phyloP scores from a whole-genome alignment of 202 grass and related monocot species.

The Bolboschoenoplectus hybrid region DNA sequence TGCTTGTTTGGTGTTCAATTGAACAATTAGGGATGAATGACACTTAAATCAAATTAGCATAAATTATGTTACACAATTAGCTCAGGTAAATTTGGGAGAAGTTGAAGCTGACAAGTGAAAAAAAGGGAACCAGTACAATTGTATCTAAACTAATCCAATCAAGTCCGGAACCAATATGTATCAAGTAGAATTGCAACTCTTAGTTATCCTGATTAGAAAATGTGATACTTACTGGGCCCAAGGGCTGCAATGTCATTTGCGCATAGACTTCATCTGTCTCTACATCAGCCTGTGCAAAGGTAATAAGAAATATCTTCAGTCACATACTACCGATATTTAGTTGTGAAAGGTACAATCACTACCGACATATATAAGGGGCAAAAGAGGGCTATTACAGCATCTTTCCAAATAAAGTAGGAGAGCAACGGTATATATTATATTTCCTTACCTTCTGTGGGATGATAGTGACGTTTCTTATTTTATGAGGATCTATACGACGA shows the following conservation, averaged over 20 bases:
- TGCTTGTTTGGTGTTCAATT: slow-evolving; percentile 2
- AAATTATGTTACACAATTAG: background rate
- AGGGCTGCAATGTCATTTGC: slow-evolving; percentile 93
- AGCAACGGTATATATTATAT: background rate
- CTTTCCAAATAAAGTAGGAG: slow-evolving; percentile 9
- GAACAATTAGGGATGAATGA: slow-evolving; percentile 2
- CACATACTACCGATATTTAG: slow-evolving; percentile 5
- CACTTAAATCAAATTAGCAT: background rate
- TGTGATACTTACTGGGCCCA: slow-evolving; percentile 63
- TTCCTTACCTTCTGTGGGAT: background rate
- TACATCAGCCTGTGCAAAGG: slow-evolving; percentile 70
- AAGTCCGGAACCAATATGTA: slow-evolving; percentile 18
- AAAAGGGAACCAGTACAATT: background rate
- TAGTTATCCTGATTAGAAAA: background rate
- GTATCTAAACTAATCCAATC: background rate
- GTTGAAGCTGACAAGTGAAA: background rate
- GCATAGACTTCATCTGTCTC: slow-evolving; percentile 99
- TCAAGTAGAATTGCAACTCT: background rate
- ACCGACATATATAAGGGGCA: background rate
- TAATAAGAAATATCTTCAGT: slow-evolving; percentile 16
- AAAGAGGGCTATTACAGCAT: background rate
- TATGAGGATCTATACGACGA: background rate
- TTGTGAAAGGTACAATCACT: background rate
- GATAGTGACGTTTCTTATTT: slow-evolving; percentile 16
- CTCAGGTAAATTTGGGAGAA: background rate